Evolutionary conservation across 179 eudicot genomes (phyloP).

Genomic region (Heliamphora ciliata): DNA sequence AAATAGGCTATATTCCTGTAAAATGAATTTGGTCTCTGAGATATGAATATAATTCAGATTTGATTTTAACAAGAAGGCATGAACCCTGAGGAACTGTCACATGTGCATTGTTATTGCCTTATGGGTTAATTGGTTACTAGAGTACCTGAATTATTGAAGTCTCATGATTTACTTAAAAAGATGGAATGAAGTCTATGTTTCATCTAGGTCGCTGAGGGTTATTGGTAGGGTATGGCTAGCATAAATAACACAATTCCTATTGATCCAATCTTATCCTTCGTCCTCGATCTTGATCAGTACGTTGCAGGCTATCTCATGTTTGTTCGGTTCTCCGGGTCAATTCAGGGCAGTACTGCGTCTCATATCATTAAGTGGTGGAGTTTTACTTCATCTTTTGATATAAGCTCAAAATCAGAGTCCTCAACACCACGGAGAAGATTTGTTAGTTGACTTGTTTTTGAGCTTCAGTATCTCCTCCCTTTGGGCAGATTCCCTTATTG

Average conservation of each 20-base stretch:
- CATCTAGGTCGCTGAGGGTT: too few species aligned
- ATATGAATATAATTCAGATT: neutral
- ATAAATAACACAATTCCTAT: slow-evolving; percentile 23
- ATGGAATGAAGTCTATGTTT: too few species aligned
- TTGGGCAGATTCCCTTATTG: too few species aligned
- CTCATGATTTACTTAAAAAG: too few species aligned
- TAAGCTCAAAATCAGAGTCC: slow-evolving; percentile 10
- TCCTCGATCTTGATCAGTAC: slow-evolving; percentile 33
- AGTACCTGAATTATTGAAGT: too few species aligned
- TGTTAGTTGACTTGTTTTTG: too few species aligned
- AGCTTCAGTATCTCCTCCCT: too few species aligned
- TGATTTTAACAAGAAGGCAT: too few species aligned
- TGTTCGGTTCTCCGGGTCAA: slow-evolving; percentile 73
- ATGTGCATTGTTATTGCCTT: too few species aligned
- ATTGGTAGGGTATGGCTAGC: too few species aligned
- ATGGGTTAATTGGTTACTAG: too few species aligned
- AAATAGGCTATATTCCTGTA: neutral
- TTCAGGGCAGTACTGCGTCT: slow-evolving; percentile 73
- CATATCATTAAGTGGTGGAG: slow-evolving; percentile 82
- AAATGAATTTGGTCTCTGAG: neutral
- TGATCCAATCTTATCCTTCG: slow-evolving; percentile 35
- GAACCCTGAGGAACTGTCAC: too few species aligned
- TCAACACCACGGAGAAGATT: neutral
- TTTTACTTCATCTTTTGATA: slow-evolving; percentile 39
- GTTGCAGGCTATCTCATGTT: slow-evolving; percentile 43